These are phyloP conservation scores for Combretum micranthum DNA, from an alignment of 345 rosid genomes.

Conservation along the genomic window DNA sequence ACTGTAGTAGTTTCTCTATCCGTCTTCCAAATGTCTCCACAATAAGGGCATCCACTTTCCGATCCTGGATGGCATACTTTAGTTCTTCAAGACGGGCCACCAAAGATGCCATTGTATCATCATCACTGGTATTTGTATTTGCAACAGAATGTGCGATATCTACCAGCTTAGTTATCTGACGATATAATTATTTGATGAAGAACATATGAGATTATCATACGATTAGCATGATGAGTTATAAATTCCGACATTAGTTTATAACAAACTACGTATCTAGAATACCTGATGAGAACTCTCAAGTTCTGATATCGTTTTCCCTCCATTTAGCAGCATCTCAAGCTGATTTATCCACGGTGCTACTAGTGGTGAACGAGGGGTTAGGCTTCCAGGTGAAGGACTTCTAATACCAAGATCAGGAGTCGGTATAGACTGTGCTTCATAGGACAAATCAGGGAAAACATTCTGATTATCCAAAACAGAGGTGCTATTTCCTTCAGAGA, in stretches of 20 bases:
- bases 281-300: conserved; percentile 88
- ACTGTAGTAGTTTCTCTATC: conserved; percentile 89
- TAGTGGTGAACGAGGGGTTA: conserved; percentile 82
- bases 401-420: conserved; percentile 37
- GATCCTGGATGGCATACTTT: conserved; percentile 84
- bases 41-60: conserved; percentile 89
- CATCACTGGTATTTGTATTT: conserved; percentile 60
- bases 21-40: conserved; percentile 98
- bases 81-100: conserved; percentile 74
- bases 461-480: conserved; percentile 43
- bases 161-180: conserved; percentile 71
- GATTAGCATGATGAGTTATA: not conserved
- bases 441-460: conserved; percentile 34
- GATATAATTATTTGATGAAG: not conserved
- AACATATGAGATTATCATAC: conserved; percentile 1
- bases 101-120: conserved; percentile 61
- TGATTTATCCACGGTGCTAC: conserved; percentile 70
- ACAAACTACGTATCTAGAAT: not conserved
- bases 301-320: conserved; percentile 62
- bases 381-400: conserved; percentile 64
- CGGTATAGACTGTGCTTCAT: conserved; percentile 25
- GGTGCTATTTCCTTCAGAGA: conserved; percentile 47
- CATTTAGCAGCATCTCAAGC: conserved; percentile 72
- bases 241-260: not conserved
- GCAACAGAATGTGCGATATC: conserved; percentile 74